Evolutionary conservation across 805 yeast genomes (phyloP).

Genomic region (Zygosaccharomyces bisporus): DNA sequence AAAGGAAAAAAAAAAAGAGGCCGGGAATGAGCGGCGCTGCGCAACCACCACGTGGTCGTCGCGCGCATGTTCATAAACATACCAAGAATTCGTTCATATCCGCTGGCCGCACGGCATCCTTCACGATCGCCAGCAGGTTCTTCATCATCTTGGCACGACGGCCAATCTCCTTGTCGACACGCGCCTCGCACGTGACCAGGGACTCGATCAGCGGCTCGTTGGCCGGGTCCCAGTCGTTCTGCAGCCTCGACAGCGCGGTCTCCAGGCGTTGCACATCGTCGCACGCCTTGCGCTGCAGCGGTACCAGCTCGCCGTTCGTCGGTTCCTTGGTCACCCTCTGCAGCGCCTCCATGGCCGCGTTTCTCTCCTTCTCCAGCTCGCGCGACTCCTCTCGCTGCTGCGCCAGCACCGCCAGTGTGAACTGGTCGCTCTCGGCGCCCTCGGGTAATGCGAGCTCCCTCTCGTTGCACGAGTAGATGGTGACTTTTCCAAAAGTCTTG

Average conservation of each 20-base stretch:
- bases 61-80: slow-evolving; percentile 8
- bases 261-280: slow-evolving; percentile 11
- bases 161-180: slow-evolving; percentile 18
- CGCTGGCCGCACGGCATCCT: slow-evolving; percentile 27
- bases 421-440: slow-evolving; percentile 11
- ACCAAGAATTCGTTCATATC: slow-evolving; percentile 28
- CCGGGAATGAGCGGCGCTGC: neutral
- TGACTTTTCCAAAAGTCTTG: slow-evolving; percentile 44
- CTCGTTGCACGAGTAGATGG: slow-evolving; percentile 43
- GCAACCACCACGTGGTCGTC: neutral
- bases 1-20: neutral
- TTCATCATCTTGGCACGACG: slow-evolving; percentile 21
- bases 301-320: slow-evolving; percentile 17
- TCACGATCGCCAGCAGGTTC: slow-evolving; percentile 21
- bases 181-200: slow-evolving; percentile 12
- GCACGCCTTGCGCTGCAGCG: slow-evolving; percentile 8
- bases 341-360: slow-evolving; percentile 9
- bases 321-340: slow-evolving; percentile 18
- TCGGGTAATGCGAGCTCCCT: slow-evolving; percentile 16
- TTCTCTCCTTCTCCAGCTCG: slow-evolving; percentile 23
- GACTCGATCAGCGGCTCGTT: slow-evolving; percentile 16
- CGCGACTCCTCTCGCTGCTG: slow-evolving; percentile 25
- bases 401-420: slow-evolving; percentile 19
- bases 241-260: slow-evolving; percentile 10
- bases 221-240: slow-evolving; percentile 18